These are phyloP conservation scores for Colletotrichum acutatum DNA, from an alignment of 2,329 filamentous ascomycete species.

Conservation along the genomic window DNA sequence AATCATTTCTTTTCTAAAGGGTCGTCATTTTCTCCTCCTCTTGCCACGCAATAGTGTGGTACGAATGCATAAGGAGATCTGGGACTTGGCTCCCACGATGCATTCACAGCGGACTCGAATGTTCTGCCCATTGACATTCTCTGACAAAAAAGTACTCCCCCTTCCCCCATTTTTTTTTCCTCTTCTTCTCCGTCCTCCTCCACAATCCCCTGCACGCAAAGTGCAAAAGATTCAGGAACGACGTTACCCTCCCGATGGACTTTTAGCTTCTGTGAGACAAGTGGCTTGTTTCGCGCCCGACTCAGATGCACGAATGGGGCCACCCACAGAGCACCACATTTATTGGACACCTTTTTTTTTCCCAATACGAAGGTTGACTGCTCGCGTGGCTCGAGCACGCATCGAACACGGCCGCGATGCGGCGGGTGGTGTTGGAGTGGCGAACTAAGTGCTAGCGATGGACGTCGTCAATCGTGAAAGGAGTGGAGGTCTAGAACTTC, in stretches of 20 bases:
- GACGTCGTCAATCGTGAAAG: background rate
- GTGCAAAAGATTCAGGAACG: constrained; percentile 17
- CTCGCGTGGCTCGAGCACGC: background rate
- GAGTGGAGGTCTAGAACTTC: background rate
- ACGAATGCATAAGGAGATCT: background rate
- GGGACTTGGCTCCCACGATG: background rate
- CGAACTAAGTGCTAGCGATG: background rate
- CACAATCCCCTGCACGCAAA: constrained; percentile 4
- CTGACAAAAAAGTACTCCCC: background rate
- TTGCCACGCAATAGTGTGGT: background rate
- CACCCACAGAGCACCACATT: background rate
- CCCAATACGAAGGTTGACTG: background rate
- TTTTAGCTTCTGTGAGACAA: constrained; percentile 25
- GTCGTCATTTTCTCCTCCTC: background rate
- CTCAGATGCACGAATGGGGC: constrained; percentile 13
- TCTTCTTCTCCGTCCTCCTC: background rate
- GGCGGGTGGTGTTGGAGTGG: background rate
- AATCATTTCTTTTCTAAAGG: background rate
- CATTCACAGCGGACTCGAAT: background rate
- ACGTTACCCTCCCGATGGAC: constrained; percentile 9
- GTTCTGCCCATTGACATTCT: constrained; percentile 1
- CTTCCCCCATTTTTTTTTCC: background rate
- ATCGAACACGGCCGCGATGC: background rate
- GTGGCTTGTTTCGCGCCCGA: constrained; percentile 23
- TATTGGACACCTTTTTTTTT: background rate